phyloP scores from a whole-genome alignment of 2,329 filamentous ascomycete genomes.

The Ciborinia camelliae region DNA sequence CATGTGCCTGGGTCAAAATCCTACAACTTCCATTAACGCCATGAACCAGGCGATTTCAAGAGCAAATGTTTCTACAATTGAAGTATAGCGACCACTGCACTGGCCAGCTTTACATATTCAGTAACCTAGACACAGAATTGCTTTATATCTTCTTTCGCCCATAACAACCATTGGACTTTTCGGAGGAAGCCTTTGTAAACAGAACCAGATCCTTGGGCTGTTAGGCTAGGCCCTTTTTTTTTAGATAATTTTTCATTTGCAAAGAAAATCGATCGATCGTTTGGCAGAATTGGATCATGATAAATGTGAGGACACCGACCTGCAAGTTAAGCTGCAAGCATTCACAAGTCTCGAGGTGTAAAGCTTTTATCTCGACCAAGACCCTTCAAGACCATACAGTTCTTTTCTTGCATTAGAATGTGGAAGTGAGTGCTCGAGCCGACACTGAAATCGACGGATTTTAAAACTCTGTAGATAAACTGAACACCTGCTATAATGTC shows the following conservation, averaged over 20 bases:
- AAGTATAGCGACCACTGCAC: background rate
- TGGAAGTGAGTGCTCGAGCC: background rate
- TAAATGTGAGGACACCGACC: too few relatives aligned
- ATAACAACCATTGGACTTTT: background rate
- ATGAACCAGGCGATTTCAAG: too few relatives aligned
- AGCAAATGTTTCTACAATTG: background rate
- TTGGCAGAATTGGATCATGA: background rate
- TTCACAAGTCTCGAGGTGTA: background rate
- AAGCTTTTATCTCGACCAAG: background rate
- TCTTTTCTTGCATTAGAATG: background rate
- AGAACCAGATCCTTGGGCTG: background rate
- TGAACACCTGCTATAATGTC: background rate
- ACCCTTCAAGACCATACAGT: background rate
- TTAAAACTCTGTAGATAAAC: background rate
- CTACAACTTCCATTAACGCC: background rate
- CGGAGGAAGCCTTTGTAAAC: background rate
- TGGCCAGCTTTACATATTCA: background rate
- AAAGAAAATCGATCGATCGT: background rate
- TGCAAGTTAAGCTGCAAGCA: background rate
- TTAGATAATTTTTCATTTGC: background rate
- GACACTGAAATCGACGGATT: background rate
- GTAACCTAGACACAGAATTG: background rate
- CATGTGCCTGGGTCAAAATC: background rate
- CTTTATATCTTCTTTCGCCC: background rate
- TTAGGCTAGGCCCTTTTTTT: background rate